Conservation (phyloP, 2,329 filamentous ascomycete genomes). For the Salinomyces thailandicus region DNA sequence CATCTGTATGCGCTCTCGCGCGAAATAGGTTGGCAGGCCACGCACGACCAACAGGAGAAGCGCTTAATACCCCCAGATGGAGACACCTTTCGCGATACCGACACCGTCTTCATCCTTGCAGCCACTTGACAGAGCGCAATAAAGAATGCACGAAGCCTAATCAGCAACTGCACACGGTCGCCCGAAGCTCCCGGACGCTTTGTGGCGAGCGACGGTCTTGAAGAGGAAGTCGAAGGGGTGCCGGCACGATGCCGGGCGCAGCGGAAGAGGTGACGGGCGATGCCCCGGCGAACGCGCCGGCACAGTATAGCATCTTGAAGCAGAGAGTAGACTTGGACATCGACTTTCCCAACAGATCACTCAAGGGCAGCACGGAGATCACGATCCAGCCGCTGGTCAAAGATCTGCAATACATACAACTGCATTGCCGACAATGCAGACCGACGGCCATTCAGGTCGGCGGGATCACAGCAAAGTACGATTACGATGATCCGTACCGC, state of each 20-base stretch:
- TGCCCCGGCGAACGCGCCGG: constrained; percentile 7
- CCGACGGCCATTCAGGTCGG: constrained; percentile 42
- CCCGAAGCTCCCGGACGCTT: too few relatives aligned
- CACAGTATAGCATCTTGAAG: constrained; percentile 55
- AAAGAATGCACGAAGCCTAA: too few relatives aligned
- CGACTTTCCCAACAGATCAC: constrained; percentile 63
- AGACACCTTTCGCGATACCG: too few relatives aligned
- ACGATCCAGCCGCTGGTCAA: constrained; percentile 57
- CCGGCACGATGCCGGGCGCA: constrained; percentile 3
- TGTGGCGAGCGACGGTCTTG: too few relatives aligned
- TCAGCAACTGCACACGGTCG: too few relatives aligned
- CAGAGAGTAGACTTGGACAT: constrained; percentile 86
- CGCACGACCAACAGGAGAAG: too few relatives aligned
- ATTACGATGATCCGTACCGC: constrained; percentile 56
- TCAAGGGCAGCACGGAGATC: constrained; percentile 73
- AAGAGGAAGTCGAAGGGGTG: too few relatives aligned
- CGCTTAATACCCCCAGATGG: too few relatives aligned
- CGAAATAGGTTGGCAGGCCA: too few relatives aligned
- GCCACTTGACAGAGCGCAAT: too few relatives aligned
- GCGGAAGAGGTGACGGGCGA: constrained; percentile 3
- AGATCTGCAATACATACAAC: constrained; percentile 44
- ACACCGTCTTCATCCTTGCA: too few relatives aligned
- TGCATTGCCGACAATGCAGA: constrained; percentile 54
- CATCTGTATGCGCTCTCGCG: too few relatives aligned
- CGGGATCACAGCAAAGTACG: constrained; percentile 29